Conservation (phyloP, 306 rosid genomes). For the Styphnolobium japonicum region DNA sequence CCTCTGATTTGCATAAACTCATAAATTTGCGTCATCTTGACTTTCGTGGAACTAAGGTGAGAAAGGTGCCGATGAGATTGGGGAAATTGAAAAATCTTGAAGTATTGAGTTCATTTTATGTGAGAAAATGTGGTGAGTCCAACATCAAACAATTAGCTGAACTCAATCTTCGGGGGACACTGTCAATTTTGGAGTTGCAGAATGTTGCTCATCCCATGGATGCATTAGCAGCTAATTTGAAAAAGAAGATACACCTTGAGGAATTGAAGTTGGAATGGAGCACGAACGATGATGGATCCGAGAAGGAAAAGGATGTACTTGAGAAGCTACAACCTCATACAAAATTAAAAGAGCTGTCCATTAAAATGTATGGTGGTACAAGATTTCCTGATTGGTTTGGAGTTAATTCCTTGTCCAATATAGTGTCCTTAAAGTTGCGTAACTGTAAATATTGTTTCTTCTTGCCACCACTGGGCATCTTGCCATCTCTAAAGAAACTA, state of each 20-base stretch:
- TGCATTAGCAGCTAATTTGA: neutral
- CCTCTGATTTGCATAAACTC: neutral
- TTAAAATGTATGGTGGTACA: neutral
- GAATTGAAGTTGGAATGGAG: neutral
- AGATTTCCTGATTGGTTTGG: conserved; percentile 1
- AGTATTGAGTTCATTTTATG: neutral
- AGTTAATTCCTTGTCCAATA: neutral
- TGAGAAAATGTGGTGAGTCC: neutral
- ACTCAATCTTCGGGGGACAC: neutral
- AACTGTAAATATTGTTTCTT: neutral
- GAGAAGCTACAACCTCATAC: neutral
- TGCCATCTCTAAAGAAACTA: no score
- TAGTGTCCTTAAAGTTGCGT: neutral
- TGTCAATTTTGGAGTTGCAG: neutral
- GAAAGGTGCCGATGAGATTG: neutral
- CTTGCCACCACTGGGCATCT: neutral
- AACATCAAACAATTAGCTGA: neutral
- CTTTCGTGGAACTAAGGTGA: neutral
- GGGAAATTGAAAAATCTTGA: neutral
- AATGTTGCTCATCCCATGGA: neutral
- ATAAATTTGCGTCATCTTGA: neutral
- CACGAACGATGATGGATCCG: neutral
- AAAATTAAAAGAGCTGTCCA: neutral
- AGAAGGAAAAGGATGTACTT: neutral
- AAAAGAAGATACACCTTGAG: neutral